A percentile compares a stretch with the other conserved stretches of the same genome.
phyloP scores from a whole-genome alignment of 352 stramenopile genomes.

The Globisporangium megalacanthum region DNA sequence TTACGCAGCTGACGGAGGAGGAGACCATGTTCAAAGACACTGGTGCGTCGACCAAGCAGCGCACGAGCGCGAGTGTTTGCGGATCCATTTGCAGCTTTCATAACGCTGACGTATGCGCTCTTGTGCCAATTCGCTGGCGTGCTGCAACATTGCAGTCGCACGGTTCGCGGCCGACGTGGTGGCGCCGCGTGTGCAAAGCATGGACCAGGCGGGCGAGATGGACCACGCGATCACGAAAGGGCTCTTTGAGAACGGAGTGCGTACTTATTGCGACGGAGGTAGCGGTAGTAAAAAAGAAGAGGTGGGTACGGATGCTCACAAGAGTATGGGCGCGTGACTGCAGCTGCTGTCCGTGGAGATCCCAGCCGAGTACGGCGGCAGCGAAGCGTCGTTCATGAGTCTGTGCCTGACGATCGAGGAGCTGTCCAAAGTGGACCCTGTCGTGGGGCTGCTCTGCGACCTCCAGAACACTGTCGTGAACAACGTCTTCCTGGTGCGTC shows the following conservation, averaged over 20 bases:
- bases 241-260: conserved; percentile 90
- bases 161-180: conserved; percentile 86
- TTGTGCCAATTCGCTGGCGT: too few relatives aligned
- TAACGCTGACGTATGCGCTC: too few relatives aligned
- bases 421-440: conserved; percentile 93
- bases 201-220: conserved; percentile 91
- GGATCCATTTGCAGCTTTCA: too few relatives aligned
- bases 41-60: conserved; percentile 13
- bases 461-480: conserved; percentile 95
- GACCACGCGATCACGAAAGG: conserved; percentile 84
- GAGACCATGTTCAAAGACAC: conserved; percentile 70
- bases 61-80: not conserved
- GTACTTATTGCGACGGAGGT: not conserved
- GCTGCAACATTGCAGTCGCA: conserved; percentile 40
- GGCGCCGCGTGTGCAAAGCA: conserved; percentile 84
- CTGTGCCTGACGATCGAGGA: conserved; percentile 96
- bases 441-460: conserved; percentile 92
- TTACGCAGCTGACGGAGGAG: conserved; percentile 60
- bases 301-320: not conserved
- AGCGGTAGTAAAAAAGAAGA: too few relatives aligned
- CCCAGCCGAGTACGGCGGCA: conserved; percentile 88
- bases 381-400: conserved; percentile 93
- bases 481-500: conserved; percentile 95
- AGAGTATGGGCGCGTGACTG: too few relatives aligned
- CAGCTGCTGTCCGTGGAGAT: conserved; percentile 96